Percentiles rank a stretch among this genome's conserved stretches.
These are phyloP conservation scores for Fusarium liriodendri DNA, from an alignment of 2,329 filamentous ascomycete genomes.

Conservation along the genomic window DNA sequence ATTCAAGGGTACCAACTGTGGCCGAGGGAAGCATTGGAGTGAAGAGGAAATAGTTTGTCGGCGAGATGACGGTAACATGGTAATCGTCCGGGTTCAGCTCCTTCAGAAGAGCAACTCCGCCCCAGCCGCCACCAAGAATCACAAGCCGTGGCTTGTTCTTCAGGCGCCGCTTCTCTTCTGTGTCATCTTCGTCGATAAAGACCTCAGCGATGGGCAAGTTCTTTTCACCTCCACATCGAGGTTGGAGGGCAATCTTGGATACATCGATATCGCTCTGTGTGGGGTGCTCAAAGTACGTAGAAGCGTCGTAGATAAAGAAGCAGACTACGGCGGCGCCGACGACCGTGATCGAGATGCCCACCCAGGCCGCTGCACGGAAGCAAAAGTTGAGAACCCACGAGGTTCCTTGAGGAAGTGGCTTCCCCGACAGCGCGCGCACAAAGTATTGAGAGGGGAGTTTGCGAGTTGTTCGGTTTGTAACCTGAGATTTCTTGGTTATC, in stretches of 20 bases:
- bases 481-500: slow-evolving; percentile 17
- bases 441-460: slow-evolving; percentile 41
- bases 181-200: slow-evolving; percentile 90
- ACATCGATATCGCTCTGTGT: slow-evolving; percentile 80
- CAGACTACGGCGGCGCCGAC: slow-evolving; percentile 76
- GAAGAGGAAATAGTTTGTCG: slow-evolving; percentile 96
- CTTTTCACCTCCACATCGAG: slow-evolving; percentile 88
- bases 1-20: slow-evolving; percentile 92
- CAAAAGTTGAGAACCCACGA: slow-evolving; percentile 67
- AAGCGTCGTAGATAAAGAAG: slow-evolving; percentile 95
- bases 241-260: slow-evolving; percentile 84
- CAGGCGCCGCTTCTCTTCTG: slow-evolving; percentile 72
- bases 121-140: slow-evolving; percentile 94
- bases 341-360: slow-evolving; percentile 79
- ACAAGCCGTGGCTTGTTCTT: slow-evolving; percentile 94
- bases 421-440: slow-evolving; percentile 61
- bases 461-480: slow-evolving; percentile 8
- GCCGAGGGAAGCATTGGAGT: slow-evolving; percentile 98
- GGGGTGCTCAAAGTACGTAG: slow-evolving; percentile 83
- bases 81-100: slow-evolving; percentile 91
- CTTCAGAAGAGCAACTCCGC: slow-evolving; percentile 91
- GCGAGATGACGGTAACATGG: slow-evolving; percentile 94
- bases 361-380: slow-evolving; percentile 71
- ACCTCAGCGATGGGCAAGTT: slow-evolving; percentile 92
- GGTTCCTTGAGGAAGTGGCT: slow-evolving; percentile 60